Conservation (phyloP, 1,284 basidiomycete genomes). For the Heterobasidion annosum region DNA sequence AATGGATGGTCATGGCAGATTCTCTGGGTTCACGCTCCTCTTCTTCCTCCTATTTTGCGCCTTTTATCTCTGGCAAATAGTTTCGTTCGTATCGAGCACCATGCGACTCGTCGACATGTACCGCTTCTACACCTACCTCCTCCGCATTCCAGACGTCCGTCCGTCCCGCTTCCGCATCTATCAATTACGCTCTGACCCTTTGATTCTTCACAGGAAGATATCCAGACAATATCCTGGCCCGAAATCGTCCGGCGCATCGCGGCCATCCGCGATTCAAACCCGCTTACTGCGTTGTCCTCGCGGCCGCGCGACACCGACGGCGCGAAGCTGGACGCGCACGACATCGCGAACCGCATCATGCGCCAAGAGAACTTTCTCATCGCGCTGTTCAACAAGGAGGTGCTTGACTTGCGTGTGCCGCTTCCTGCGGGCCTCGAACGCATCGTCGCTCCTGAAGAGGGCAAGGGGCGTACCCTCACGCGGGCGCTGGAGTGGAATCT, state of each 20-base stretch:
- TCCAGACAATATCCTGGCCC: conserved; percentile 96
- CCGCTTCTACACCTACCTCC: conserved; percentile 77
- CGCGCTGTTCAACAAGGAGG: conserved; percentile 94
- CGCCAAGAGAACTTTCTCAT: conserved; percentile 98
- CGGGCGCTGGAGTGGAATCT: conserved; percentile 95
- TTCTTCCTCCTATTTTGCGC: conserved; percentile 75
- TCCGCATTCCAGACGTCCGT: conserved; percentile 75
- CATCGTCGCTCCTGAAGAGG: conserved; percentile 42
- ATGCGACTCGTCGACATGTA: conserved; percentile 86
- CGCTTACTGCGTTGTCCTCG: conserved; percentile 66
- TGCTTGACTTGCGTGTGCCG: conserved; percentile 83
- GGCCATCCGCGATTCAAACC: conserved; percentile 84
- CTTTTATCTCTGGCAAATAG: conserved; percentile 75
- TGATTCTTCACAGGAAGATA: conserved; percentile 63
- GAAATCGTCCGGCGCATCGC: conserved; percentile 88
- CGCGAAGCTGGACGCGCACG: conserved; percentile 92
- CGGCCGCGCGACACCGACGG: conserved; percentile 38
- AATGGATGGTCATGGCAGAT: conserved; percentile 32
- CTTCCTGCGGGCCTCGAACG: conserved; percentile 36
- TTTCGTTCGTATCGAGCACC: conserved; percentile 56
- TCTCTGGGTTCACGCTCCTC: conserved; percentile 76
- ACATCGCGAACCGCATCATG: conserved; percentile 94
- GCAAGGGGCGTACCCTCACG: conserved; percentile 73
- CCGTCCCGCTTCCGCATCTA: conserved; percentile 20
- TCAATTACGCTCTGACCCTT: neutral